Evolutionary conservation across 2,329 filamentous ascomycete species (phyloP), one percentile per base, ranked within the genome.

Genomic region (Sporothrix brunneoviolacea): DNA sequence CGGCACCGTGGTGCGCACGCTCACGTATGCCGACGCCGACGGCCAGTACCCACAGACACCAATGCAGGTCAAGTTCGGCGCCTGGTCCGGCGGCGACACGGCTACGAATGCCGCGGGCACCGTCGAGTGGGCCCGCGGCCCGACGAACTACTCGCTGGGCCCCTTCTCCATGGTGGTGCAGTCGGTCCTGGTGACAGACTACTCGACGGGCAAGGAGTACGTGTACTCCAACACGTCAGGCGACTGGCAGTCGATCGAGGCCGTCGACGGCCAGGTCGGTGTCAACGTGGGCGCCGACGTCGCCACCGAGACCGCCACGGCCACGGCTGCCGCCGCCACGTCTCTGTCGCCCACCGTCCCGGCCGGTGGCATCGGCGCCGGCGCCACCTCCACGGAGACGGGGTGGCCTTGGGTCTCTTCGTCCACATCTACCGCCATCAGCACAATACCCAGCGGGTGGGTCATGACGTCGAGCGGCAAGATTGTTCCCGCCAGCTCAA

Each of bases 31-130:
- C 44, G 82, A 87, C 47, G 87, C 91, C 53, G 55, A 44, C 19
- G 75, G 75, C 55, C 87, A 95, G 68, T 98, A 94, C 64, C 93
- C 93, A 8, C 93, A 98, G 70, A 90, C 90, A 1, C 93, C 93
- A 4, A 95, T 95, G 89, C 86, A 90, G 69, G 72, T 97, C 70
- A 94, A 91, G 69, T 83, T 97, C 60, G 93, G 93, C 54, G 74
- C 86, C 51, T 98, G 93, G 93, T 83, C 88, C 48, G 93, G 90
- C 62, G 93, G 93, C 59, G 93, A 97, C 66, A 42, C 55, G 1
- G 69, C 88, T 1, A 75, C 74, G 59, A 96, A 97, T 66, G 63
- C 83, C 1, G 66, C 76, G 13, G 93, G 93, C 52, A 97, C 91
- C 15, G 88, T 97, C 60, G 74, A 82, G 57, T 98, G 93, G 93